Evolutionary conservation across 129 eudicot genomes (phyloP), one percentile per base, ranked within the genome.

Genomic region (Flaveria bidentis): DNA sequence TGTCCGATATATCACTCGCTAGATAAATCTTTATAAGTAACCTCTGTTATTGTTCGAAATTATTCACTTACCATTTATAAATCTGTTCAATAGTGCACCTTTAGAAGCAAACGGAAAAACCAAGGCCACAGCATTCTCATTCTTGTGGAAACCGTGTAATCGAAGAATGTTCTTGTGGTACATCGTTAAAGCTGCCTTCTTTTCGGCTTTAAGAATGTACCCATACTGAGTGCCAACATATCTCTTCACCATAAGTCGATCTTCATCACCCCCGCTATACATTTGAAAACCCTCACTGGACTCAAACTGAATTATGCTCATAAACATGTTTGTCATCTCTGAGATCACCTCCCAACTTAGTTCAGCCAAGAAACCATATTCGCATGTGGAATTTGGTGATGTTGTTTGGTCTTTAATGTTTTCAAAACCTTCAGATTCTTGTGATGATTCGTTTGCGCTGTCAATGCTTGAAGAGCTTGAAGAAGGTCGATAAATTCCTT

Each of bases 121-220:
- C 69, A 86, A 73, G 13, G 83, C 82, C 72, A 81, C 55, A 1
- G 82, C 85, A 74, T 50, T 74, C 72, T 78, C 85, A 33, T 81
- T 86, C 45, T 69, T 73, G 62, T 86, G 87, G 41, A 76, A 86
- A 17, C 83, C 90, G 74, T 80, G 18, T 33, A 86, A 64, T 44
- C 90, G 23, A 49, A 86, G 46, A 61, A 86, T 83, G 74, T 86
- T 83, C 9, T 83, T 86, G 65, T 86, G 90, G 62, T 58, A 82
- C 90, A 86, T 80, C 64, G 82, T 76, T 5, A 78, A 60, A 55
- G 87, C 87, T 50, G 86, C 84, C 64, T 42, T 77, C 73, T 83
- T 86, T 81, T 86, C 87, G 0, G 83, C 87, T 64, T 77, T 76
- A 9, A 86, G 85, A 51, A 83, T 50, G 28, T 75, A 63, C 49